These are phyloP conservation scores for Cladorrhinum sp. DNA, from an alignment of 2,329 filamentous ascomycete species.

Conservation along the genomic window DNA sequence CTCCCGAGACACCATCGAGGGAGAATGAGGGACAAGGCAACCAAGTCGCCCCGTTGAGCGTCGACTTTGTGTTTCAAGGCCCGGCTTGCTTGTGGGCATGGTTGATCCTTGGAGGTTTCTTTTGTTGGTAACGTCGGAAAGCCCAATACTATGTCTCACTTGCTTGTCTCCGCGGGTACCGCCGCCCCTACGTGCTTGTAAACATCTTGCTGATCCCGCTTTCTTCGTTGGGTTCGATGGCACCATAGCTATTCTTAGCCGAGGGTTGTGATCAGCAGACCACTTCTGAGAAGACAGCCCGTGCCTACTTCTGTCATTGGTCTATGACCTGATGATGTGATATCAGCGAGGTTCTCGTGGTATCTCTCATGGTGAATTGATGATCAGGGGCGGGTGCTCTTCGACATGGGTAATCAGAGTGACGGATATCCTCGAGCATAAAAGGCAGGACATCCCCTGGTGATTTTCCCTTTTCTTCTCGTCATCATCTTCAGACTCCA, in stretches of 20 bases:
- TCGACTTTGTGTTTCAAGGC: neutral
- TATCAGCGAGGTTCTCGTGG: constrained; percentile 2
- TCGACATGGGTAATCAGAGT: neutral
- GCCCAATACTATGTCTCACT: constrained; percentile 14
- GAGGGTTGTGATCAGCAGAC: constrained; percentile 26
- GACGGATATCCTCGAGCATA: constrained; percentile 10
- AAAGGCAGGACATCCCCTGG: constrained; percentile 6
- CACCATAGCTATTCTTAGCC: constrained; percentile 17
- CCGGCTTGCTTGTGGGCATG: neutral
- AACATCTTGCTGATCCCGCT: constrained; percentile 10
- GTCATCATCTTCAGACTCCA: neutral
- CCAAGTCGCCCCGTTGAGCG: neutral
- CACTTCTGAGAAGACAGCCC: constrained; percentile 11
- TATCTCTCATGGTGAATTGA: constrained; percentile 9
- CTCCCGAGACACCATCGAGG: neutral
- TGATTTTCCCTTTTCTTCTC: neutral
- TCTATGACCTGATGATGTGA: constrained; percentile 11
- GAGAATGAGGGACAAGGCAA: neutral
- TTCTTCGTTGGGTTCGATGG: neutral
- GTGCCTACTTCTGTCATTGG: constrained; percentile 16
- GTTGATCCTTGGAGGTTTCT: constrained; percentile 6
- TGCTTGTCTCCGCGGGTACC: constrained; percentile 5
- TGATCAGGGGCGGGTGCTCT: neutral
- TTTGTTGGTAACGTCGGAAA: neutral
- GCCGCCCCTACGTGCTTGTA: constrained; percentile 6